Evolutionary conservation across 192 early-diverging fungal species (phyloP).

Genomic region (Chytriomyces sp.): DNA sequence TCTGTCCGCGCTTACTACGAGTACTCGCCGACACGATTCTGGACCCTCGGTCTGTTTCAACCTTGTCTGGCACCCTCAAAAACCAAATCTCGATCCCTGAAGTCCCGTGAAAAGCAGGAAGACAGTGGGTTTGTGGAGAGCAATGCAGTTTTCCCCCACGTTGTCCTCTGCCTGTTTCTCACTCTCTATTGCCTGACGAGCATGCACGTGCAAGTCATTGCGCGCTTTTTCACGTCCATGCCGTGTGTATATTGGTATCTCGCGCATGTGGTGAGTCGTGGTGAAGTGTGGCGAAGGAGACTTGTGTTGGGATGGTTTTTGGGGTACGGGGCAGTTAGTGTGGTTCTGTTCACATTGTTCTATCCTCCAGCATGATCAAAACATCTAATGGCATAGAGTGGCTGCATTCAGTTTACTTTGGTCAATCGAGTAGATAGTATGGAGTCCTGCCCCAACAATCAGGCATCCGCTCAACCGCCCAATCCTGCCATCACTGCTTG

Average conservation of each 20-base stretch:
- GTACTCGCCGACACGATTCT: conserved; percentile 54
- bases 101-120: too few species aligned
- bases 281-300: conserved; percentile 29
- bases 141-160: conserved; percentile 52
- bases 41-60: conserved; percentile 61
- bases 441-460: too few species aligned
- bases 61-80: neutral
- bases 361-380: conserved; percentile 75
- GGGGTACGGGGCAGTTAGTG: conserved; percentile 72
- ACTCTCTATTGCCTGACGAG: conserved; percentile 62
- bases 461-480: neutral
- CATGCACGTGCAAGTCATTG: conserved; percentile 93
- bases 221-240: conserved; percentile 78
- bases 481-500: neutral
- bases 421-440: too few species aligned
- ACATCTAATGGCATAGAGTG: neutral
- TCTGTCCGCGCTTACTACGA: conserved; percentile 62
- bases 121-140: too few species aligned
- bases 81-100: conserved; percentile 22
- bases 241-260: conserved; percentile 84
- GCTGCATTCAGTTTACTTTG: neutral
- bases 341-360: conserved; percentile 84
- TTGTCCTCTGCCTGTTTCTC: conserved; percentile 72
- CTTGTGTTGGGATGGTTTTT: conserved; percentile 67
- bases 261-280: conserved; percentile 45